Evolutionary conservation across 1,139 yeast species (phyloP), one percentile per base, ranked within the genome.

Genomic region (Yamadazyma songkhlaensis): DNA sequence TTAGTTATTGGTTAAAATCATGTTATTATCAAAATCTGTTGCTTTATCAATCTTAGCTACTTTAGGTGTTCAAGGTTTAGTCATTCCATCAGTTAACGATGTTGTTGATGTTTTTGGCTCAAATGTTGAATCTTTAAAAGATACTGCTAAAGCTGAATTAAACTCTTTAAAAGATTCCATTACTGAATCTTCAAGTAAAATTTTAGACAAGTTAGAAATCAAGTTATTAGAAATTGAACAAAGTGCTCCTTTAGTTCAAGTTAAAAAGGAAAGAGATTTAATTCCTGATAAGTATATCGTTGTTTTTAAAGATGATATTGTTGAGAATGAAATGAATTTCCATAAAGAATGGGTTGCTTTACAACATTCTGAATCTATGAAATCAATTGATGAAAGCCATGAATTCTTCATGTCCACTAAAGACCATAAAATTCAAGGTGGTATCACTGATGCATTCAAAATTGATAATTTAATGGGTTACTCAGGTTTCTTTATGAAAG

Each of bases 321-420:
- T 51, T 4, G 47, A 46, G 7, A 43, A 50, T 3, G 59, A 53
- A 30, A 67, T 75, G 27, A 66, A 66, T 23, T 72, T 77, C 68
- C 95, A 87, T 64, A 73, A 74, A 54, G 73, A 74, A 53, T 72
- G 84, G 79, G 77, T 84, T 44, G 63, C 71, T 41, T 67, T 67
- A 41, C 59, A 66, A 41, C 82, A 79, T 56, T 52, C 55, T 34
- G 60, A 59, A 51, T 43, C 58, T 40, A 48, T 64, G 46, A 49
- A 50, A 12, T 33, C 28, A 10, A 32, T 43, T 27, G 36, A 30
- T 53, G 58, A 38, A 12, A 64, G 51, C 45, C 75, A 29, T 63
- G 72, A 56, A 59, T 73, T 43, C 39, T 41, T 46, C 29, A 54
- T 64, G 25, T 52, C 72, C 21, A 57, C 70, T 34, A 46, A 57